Evolutionary conservation across 768 basidiomycete genomes (phyloP), one percentile per base, ranked within the genome.

Genomic region (Agaricus blazei): DNA sequence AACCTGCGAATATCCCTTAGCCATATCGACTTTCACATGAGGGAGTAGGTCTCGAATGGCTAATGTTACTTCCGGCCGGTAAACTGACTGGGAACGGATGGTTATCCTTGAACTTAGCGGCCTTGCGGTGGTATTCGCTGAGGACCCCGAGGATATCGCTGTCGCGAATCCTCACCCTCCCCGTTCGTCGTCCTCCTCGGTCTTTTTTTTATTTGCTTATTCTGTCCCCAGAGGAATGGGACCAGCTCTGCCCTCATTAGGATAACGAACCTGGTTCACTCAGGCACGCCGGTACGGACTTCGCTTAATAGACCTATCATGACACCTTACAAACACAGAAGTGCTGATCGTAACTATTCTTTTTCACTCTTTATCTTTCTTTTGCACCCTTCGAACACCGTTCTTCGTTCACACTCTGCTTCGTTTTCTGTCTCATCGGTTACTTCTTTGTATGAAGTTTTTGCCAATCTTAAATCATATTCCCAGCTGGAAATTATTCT

Each of bases 1-100:
- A n/a, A 36, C 47, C 8, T 40, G 14, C 27, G 23, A 29, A 14
- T 9, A 41, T 9, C 36, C 7, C 47, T 28, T 37, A 72, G 70
- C 52, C 70, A 74, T 57, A 72, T 73, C 38, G 71, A 74, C 44
- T 69, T 68, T 64, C 72, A 74, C 61, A 57, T 73, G 15, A 61
- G 65, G n/a, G 44, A 58, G 67, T 72, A 50, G 48, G 63, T 60
- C 23, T 14, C 5, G 19, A n/a, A 26, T 31, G 9, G 6, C 11
- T 6, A 31, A 7, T 8, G 8, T 37, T n/a, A 14, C 26, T 5
- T 37, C 37, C 19, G 9, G 23, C n/a, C 19, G 24, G 15, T 47
- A 9, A 34, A 26, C 19, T 9, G 44, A 57, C 27, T 12, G 9
- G 42, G 47, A 41, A 34, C 26, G 7, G 5, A 51, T 50, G 19